These are phyloP conservation scores for Alternaria gaisen DNA, from an alignment of 2,329 filamentous ascomycete genomes.

Conservation along the genomic window DNA sequence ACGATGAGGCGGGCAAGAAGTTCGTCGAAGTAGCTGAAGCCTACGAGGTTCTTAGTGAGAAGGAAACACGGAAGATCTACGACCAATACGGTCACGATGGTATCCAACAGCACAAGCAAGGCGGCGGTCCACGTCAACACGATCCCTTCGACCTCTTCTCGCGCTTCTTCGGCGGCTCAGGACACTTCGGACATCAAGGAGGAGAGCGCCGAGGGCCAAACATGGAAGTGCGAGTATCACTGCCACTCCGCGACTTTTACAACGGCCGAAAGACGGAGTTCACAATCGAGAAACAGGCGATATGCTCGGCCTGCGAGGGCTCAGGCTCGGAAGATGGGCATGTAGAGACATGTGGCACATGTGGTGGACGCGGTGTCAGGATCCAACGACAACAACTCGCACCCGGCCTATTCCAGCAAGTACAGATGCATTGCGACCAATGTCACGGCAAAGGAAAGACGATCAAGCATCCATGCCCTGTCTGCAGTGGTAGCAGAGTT, in stretches of 20 bases:
- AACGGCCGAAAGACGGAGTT: slow-evolving; percentile 88
- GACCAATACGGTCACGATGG: slow-evolving; percentile 94
- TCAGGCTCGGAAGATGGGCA: slow-evolving; percentile 82
- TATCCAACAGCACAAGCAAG: slow-evolving; percentile 80
- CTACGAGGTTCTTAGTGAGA: slow-evolving; percentile 87
- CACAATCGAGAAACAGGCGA: slow-evolving; percentile 90
- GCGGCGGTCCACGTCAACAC: slow-evolving; percentile 68
- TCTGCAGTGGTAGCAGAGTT: slow-evolving; percentile 80
- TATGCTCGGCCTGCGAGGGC: slow-evolving; percentile 91
- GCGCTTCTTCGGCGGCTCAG: slow-evolving; percentile 92
- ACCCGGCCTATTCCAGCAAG: slow-evolving; percentile 97
- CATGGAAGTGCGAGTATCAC: slow-evolving; percentile 82
- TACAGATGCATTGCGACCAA: slow-evolving; percentile 88
- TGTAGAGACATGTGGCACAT: slow-evolving; percentile 80
- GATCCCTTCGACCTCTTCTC: slow-evolving; percentile 97
- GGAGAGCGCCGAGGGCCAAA: slow-evolving; percentile 84
- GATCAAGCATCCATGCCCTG: slow-evolving; percentile 84
- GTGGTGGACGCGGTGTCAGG: slow-evolving; percentile 81
- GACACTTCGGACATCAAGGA: slow-evolving; percentile 80
- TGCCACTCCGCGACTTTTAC: slow-evolving; percentile 91
- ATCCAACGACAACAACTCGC: slow-evolving; percentile 92
- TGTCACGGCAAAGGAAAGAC: slow-evolving; percentile 89
- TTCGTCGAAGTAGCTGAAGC: slow-evolving; percentile 95
- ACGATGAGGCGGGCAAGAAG: slow-evolving; percentile 82
- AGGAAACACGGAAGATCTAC: slow-evolving; percentile 86